Conservation (phyloP, 139 green algal species). For the Micractinium sp. region DNA sequence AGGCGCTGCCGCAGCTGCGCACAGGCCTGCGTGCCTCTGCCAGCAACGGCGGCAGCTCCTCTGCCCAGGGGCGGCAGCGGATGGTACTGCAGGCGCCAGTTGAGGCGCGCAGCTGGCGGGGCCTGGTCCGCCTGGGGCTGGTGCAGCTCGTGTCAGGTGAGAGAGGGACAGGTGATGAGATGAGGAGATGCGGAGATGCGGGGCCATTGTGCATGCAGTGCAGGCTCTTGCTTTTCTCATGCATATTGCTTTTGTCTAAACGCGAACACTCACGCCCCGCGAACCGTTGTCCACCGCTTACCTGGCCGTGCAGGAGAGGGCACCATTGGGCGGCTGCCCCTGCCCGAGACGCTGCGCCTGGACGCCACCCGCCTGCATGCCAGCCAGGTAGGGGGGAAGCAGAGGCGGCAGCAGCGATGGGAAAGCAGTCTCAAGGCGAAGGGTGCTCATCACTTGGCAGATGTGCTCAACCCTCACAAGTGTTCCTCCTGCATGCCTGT, state of each 20-base stretch:
- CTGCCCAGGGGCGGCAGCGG: neutral
- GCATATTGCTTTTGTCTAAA: neutral
- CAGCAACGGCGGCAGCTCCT: neutral
- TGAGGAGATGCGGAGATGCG: neutral
- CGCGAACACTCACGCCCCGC: too few relatives aligned
- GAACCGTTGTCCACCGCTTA: too few relatives aligned
- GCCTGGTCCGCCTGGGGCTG: constrained; percentile 67
- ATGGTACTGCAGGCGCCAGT: constrained; percentile 40
- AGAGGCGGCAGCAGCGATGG: neutral
- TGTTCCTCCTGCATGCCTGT: too few relatives aligned
- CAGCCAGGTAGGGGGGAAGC: constrained; percentile 47
- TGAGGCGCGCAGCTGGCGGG: constrained; percentile 56
- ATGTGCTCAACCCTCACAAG: too few relatives aligned
- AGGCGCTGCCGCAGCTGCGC: neutral
- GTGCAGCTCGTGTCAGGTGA: constrained; percentile 62
- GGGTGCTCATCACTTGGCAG: too few relatives aligned
- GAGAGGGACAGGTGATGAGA: neutral
- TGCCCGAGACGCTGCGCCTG: constrained; percentile 71
- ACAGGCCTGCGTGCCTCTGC: constrained; percentile 7
- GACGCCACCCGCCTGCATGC: constrained; percentile 68
- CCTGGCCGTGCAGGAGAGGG: constrained; percentile 32
- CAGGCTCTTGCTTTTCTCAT: neutral
- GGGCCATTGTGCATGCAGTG: neutral
- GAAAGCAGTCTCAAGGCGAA: neutral
- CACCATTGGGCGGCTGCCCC: constrained; percentile 30